These are phyloP conservation scores for Geoglossum cookeanum DNA, from an alignment of 2,329 filamentous ascomycete genomes.

Conservation along the genomic window DNA sequence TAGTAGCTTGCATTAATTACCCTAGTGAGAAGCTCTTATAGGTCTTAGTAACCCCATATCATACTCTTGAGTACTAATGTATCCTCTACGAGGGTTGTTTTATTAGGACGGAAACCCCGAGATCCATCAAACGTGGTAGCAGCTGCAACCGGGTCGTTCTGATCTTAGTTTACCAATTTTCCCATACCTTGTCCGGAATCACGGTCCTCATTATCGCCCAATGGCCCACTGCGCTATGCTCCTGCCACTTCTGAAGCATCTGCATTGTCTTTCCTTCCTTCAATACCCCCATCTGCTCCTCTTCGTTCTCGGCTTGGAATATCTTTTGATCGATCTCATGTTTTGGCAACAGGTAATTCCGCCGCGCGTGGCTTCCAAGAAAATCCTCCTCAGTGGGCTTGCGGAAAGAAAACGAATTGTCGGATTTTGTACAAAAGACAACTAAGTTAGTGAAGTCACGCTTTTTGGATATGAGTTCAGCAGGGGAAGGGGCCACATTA, in stretches of 20 bases:
- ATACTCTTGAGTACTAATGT: too few species aligned
- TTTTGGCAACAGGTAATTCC: conserved; percentile 50
- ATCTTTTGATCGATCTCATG: conserved; percentile 40
- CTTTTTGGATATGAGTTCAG: conserved; percentile 26
- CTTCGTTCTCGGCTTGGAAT: conserved; percentile 16
- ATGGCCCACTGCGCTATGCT: conserved; percentile 60
- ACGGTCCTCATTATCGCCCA: conserved; percentile 86
- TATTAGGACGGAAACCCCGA: too few species aligned
- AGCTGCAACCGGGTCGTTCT: too few species aligned
- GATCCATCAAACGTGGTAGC: too few species aligned
- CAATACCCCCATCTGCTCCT: conserved; percentile 33
- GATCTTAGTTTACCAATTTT: conserved; percentile 48
- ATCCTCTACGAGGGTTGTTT: too few species aligned
- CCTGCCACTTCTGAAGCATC: conserved; percentile 51
- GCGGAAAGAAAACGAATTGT: conserved; percentile 43
- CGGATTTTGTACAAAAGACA: conserved; percentile 67
- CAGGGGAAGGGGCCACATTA: conserved; percentile 31
- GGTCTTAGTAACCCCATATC: too few species aligned
- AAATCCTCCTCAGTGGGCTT: conserved; percentile 44
- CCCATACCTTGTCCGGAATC: conserved; percentile 62
- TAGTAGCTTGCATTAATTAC: too few species aligned
- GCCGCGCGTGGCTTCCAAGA: conserved; percentile 50
- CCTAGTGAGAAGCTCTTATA: too few species aligned
- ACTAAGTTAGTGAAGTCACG: conserved; percentile 89
- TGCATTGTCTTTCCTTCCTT: conserved; percentile 39